Conservation (phyloP, 2,329 filamentous ascomycete species). For the Fonsecaea nubica region DNA sequence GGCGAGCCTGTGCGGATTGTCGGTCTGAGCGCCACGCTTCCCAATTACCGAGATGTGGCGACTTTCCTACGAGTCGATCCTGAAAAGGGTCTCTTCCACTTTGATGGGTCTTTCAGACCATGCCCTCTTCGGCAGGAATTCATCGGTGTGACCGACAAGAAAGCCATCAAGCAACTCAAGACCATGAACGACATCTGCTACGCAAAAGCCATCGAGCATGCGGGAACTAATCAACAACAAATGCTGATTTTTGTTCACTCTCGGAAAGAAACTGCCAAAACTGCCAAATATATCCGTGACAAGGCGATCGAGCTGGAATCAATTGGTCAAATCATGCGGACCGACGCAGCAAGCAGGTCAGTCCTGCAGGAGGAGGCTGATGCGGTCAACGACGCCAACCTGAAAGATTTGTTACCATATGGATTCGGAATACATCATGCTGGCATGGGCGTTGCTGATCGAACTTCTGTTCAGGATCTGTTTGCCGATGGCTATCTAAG, state of each 20-base stretch:
- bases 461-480: constrained; percentile 91
- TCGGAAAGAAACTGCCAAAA: constrained; percentile 97
- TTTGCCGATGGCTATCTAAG: constrained; percentile 91
- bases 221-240: constrained; percentile 89
- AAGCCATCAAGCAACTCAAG: constrained; percentile 98
- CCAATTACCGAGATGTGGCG: constrained; percentile 95
- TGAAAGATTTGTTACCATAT: constrained; percentile 94
- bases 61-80: constrained; percentile 91
- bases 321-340: constrained; percentile 91
- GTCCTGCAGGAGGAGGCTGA: constrained; percentile 85
- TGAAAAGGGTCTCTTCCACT: constrained; percentile 88
- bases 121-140: constrained; percentile 97
- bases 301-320: constrained; percentile 97
- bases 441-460: constrained; percentile 93
- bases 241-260: constrained; percentile 99
- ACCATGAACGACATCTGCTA: constrained; percentile 99
- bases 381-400: constrained; percentile 79
- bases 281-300: constrained; percentile 92
- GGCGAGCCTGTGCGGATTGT: constrained; percentile 90
- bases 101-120: constrained; percentile 90
- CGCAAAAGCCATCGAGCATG: constrained; percentile 94
- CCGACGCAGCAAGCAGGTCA: constrained; percentile 88
- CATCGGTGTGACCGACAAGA: constrained; percentile 95
- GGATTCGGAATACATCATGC: constrained; percentile 98
- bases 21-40: constrained; percentile 90